Conservation (phyloP, 495 filamentous ascomycete genomes). For the Cairneyella variabilis region DNA sequence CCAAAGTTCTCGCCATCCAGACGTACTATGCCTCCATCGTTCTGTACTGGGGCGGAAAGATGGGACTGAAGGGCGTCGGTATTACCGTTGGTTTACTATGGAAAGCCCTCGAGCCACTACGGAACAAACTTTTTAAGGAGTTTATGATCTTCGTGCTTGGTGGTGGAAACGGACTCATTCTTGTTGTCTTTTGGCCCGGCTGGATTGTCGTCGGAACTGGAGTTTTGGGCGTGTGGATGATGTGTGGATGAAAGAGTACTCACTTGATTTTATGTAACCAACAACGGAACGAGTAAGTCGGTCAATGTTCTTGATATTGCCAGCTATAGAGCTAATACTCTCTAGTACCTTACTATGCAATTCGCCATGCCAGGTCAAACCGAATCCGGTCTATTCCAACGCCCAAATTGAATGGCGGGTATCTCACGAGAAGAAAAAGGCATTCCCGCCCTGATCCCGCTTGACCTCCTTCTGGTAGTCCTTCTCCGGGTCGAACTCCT, state of each 20-base stretch:
- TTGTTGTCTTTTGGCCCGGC: slow-evolving; percentile 24
- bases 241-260: slow-evolving; percentile 9
- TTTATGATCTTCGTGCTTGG: slow-evolving; percentile 22
- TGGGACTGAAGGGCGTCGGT: no score
- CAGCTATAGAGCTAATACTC: slow-evolving; percentile 6
- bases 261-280: neutral
- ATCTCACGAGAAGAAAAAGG: slow-evolving; percentile 87
- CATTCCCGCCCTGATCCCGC: slow-evolving; percentile 82
- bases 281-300: neutral
- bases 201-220: slow-evolving; percentile 19
- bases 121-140: slow-evolving; percentile 19
- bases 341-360: no score
- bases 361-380: no score
- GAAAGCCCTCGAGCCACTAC: slow-evolving; percentile 11
- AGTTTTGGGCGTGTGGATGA: slow-evolving; percentile 1
- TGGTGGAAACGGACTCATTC: slow-evolving; percentile 14
- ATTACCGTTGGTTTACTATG: no score
- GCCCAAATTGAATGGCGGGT: no score
- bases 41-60: neutral
- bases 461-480: slow-evolving; percentile 79
- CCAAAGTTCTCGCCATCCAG: slow-evolving; percentile 8
- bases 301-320: neutral
- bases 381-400: no score
- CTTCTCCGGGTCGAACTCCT: slow-evolving; percentile 85
- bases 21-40: slow-evolving; percentile 1